Evolutionary conservation across 345 rosid genomes (phyloP), one percentile per base, ranked within the genome.

Genomic region (Eucalyptus victrix): DNA sequence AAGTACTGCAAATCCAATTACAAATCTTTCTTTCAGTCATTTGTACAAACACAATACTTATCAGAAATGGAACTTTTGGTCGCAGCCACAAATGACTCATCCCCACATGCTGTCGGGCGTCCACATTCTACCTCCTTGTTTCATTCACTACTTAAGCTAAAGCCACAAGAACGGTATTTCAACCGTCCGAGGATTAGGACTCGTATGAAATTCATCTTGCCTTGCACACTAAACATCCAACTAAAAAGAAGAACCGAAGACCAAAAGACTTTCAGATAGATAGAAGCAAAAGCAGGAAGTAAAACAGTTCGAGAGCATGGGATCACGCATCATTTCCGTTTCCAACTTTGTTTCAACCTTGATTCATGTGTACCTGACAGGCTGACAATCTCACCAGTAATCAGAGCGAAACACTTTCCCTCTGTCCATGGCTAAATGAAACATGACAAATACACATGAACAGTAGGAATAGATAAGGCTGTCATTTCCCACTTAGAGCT

Each of bases 1-100:
- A 97, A 96, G 91, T 96, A 97, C 98, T 96, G 94, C 94, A 94
- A 87, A 72, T n/a, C 42, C 72, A 44, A 56, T 85, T 34, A 45
- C 49, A n/a, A 49, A 11, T 45, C 60, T 50, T 19, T 51, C 69
- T 37, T 12, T 76, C 47, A 76, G 42, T 40, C 30, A 21, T 76
- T 76, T 40, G 42, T 28, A 49, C 62, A 34, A 86, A 44, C 76
- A 56, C 19, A 45, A 40, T 49, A 3, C 80, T 26, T 2, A 7
- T 62, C 37, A 42, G n/a, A 26, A 88, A 9, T 7, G 21, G 54
- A 86, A 15, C n/a, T 85, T 85, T 53, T 44, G 13, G 62, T 51
- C 47, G 47, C 47, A 76, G 9, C 47, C 47, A 37, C 47, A 76
- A 37, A 76, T 40, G 85, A 40, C 30, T 40, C 47, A 12, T 76